Evolutionary conservation across 1,284 basidiomycete species (phyloP).

Genomic region (Papiliotrema flavescens): DNA sequence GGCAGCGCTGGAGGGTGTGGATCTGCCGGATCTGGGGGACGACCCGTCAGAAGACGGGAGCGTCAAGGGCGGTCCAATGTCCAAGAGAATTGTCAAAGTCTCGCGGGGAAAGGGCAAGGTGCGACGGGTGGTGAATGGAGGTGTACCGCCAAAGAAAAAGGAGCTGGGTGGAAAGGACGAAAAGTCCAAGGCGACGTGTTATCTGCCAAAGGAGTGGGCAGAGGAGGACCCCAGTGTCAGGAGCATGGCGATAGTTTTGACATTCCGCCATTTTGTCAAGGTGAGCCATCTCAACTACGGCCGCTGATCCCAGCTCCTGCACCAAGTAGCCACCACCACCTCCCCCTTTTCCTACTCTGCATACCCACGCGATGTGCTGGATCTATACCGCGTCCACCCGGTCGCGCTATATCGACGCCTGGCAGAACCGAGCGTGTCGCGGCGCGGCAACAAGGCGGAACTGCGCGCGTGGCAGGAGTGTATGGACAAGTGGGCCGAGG

Average conservation of each 20-base stretch:
- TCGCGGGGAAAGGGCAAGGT: conserved; percentile 26
- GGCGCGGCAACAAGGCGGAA: conserved; percentile 15
- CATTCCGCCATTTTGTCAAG: conserved; percentile 49
- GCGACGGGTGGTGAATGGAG: conserved; percentile 22
- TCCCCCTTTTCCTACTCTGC: conserved; percentile 46
- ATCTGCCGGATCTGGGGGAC: conserved; percentile 16
- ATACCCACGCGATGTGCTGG: conserved; percentile 41
- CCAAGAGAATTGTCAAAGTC: conserved; percentile 29
- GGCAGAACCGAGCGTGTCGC: conserved; percentile 36
- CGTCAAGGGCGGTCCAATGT: not conserved
- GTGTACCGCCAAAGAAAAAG: conserved; percentile 10
- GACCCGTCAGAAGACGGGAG: conserved; percentile 14
- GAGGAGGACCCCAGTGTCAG: conserved; percentile 38
- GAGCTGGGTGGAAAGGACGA: conserved; percentile 8
- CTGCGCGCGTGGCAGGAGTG: conserved; percentile 42
- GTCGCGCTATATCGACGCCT: conserved; percentile 46
- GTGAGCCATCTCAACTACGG: conserved; percentile 18
- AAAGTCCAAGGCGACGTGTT: conserved; percentile 22
- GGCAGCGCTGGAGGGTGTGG: conserved; percentile 39
- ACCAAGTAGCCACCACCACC: conserved; percentile 39
- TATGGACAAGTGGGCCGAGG: conserved; percentile 50
- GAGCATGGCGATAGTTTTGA: conserved; percentile 47
- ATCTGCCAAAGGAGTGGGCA: conserved; percentile 44
- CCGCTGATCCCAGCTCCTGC: conserved; percentile 34
- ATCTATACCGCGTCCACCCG: conserved; percentile 42